phyloP scores from a whole-genome alignment of 306 rosid genomes.

The Pachyrhizus erosus region DNA sequence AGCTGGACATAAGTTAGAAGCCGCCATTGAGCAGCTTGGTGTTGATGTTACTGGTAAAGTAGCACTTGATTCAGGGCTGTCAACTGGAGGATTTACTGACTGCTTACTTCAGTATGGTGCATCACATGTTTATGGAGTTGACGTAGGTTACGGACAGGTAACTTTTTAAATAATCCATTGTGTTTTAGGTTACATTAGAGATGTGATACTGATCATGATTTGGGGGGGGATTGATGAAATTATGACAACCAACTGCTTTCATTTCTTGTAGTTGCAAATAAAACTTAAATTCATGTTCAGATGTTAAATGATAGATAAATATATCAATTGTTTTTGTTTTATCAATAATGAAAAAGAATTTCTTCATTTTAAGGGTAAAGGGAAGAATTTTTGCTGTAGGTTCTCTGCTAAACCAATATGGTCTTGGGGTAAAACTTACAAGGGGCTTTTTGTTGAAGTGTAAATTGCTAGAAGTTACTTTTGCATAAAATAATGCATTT shows the following conservation, averaged over 20 bases:
- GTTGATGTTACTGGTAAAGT: conserved; percentile 80
- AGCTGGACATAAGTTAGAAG: conserved; percentile 97
- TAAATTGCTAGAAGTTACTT: background rate
- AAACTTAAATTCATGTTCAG: background rate
- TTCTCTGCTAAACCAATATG: background rate
- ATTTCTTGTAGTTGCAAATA: background rate
- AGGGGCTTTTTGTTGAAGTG: background rate
- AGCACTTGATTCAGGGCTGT: conserved; percentile 95
- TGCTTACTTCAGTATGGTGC: conserved; percentile 95
- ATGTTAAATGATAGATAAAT: background rate
- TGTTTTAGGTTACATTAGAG: background rate
- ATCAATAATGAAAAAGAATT: background rate
- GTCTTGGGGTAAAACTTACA: background rate
- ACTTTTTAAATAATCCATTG: background rate
- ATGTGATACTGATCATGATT: background rate
- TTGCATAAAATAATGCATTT: background rate
- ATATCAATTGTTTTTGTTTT: background rate
- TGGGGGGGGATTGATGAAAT: background rate
- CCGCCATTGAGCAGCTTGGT: conserved; percentile 81
- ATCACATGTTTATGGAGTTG: conserved; percentile 87
- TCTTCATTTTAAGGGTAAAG: background rate
- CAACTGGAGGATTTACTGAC: conserved; percentile 96
- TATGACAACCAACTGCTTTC: background rate
- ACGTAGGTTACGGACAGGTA: conserved; percentile 99
- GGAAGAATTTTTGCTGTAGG: background rate